phyloP scores from a whole-genome alignment of 2,329 filamentous ascomycete species.

The Microdochium bolleyi region DNA sequence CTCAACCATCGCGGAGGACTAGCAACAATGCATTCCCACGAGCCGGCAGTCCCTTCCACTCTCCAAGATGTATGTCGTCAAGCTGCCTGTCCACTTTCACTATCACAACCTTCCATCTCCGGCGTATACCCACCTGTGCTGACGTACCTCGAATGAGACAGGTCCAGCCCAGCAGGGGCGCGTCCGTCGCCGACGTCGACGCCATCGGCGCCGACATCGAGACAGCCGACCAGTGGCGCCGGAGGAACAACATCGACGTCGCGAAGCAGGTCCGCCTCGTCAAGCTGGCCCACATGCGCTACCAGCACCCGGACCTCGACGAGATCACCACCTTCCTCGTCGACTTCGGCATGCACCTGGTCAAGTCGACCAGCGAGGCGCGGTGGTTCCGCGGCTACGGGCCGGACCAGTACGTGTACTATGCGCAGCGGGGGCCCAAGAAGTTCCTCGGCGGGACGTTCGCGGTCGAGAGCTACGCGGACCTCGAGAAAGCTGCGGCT shows the following conservation, averaged over 20 bases:
- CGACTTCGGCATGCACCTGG: conserved; percentile 39
- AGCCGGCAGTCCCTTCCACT: too few species aligned
- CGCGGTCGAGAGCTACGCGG: conserved; percentile 45
- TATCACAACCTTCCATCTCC: too few species aligned
- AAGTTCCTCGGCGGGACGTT: conserved; percentile 51
- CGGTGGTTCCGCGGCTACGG: conserved; percentile 57
- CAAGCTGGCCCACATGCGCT: conserved; percentile 32
- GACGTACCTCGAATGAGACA: too few species aligned
- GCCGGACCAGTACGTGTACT: conserved; percentile 50
- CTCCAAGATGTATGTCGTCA: too few species aligned
- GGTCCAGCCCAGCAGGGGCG: not conserved
- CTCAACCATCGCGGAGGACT: too few species aligned
- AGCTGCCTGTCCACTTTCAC: too few species aligned
- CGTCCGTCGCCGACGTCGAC: not conserved
- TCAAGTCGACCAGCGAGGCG: conserved; percentile 27
- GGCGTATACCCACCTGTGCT: too few species aligned
- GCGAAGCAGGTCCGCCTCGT: not conserved
- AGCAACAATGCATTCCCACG: too few species aligned
- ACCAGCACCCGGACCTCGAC: conserved; percentile 36
- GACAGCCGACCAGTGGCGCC: not conserved
- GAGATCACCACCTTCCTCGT: conserved; percentile 31
- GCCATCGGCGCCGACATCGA: not conserved
- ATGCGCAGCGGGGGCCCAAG: conserved; percentile 38
- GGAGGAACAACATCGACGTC: not conserved
- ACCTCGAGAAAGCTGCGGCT: conserved; percentile 41